Evolutionary conservation across 805 yeast genomes (phyloP).

Genomic region (Brettanomyces bruxellensis): DNA sequence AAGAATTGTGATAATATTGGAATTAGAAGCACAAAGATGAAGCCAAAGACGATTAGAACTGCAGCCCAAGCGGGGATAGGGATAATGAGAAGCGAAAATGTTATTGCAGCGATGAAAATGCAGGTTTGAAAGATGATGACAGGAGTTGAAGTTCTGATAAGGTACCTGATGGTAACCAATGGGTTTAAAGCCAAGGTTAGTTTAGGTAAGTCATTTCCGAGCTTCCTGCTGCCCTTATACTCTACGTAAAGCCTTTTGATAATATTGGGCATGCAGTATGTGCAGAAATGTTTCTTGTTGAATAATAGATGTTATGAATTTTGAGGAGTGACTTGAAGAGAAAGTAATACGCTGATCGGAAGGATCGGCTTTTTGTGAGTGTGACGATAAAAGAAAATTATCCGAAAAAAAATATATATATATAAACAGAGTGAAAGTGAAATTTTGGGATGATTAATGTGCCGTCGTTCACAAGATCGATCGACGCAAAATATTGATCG

Average conservation of each 20-base stretch:
- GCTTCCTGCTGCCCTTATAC: background rate
- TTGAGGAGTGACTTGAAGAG: no score
- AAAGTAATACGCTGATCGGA: no score
- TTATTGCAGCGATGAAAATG: slow-evolving; percentile 10
- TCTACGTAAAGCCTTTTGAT: background rate
- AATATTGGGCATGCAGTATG: slow-evolving; percentile 1
- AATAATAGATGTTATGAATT: no score
- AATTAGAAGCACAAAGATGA: slow-evolving; percentile 31
- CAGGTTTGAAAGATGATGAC: slow-evolving; percentile 10
- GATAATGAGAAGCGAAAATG: slow-evolving; percentile 17
- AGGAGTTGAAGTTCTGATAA: background rate
- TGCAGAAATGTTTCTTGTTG: no score
- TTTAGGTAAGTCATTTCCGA: slow-evolving; percentile 5
- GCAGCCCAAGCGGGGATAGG: slow-evolving; percentile 13
- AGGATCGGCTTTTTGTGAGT: no score
- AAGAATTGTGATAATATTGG: slow-evolving; percentile 86
- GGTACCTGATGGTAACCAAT: slow-evolving; percentile 1
- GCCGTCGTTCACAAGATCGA: background rate
- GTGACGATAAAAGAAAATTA: background rate
- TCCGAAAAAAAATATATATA: background rate
- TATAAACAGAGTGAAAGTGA: no score
- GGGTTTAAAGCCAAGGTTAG: slow-evolving; percentile 5
- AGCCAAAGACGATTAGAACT: slow-evolving; percentile 6
- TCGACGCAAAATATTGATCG: background rate
- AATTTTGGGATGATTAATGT: background rate